phyloP scores from a whole-genome alignment of 352 stramenopile genomes.

The Globisporangium okanoganense region DNA sequence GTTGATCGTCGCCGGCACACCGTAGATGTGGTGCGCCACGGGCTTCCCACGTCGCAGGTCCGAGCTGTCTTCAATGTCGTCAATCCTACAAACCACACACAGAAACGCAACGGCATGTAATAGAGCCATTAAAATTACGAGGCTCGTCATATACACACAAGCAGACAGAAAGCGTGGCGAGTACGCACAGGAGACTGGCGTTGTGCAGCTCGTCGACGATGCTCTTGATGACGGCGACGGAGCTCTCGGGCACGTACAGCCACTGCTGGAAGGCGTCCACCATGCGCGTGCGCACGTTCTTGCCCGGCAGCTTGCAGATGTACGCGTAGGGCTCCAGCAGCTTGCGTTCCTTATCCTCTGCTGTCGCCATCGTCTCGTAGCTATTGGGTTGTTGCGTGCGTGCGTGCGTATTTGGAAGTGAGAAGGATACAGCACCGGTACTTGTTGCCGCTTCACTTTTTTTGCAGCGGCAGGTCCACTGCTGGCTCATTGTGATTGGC shows the following conservation, averaged over 20 bases:
- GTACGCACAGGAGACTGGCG: slow-evolving; percentile 86
- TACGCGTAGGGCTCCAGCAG: slow-evolving; percentile 88
- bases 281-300: slow-evolving; percentile 86
- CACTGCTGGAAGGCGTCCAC: slow-evolving; percentile 89
- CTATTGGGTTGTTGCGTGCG: slow-evolving; percentile 9
- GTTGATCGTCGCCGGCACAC: slow-evolving; percentile 96
- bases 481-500: no score
- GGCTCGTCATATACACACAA: neutral
- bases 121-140: neutral
- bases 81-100: slow-evolving; percentile 58
- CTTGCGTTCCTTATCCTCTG: slow-evolving; percentile 35
- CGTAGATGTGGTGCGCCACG: slow-evolving; percentile 96
- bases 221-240: slow-evolving; percentile 81
- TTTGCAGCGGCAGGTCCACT: neutral
- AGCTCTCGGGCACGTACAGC: slow-evolving; percentile 56
- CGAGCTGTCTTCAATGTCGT: slow-evolving; percentile 98
- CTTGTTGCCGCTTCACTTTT: slow-evolving; percentile 3
- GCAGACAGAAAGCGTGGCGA: neutral
- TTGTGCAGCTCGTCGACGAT: slow-evolving; percentile 97
- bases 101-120: neutral
- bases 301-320: slow-evolving; percentile 81
- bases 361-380: slow-evolving; percentile 13
- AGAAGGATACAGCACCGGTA: neutral
- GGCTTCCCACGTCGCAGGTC: slow-evolving; percentile 93
- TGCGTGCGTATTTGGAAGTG: neutral